phyloP scores from a whole-genome alignment of 495 filamentous ascomycete species.

The Neurospora tetrasperma region DNA sequence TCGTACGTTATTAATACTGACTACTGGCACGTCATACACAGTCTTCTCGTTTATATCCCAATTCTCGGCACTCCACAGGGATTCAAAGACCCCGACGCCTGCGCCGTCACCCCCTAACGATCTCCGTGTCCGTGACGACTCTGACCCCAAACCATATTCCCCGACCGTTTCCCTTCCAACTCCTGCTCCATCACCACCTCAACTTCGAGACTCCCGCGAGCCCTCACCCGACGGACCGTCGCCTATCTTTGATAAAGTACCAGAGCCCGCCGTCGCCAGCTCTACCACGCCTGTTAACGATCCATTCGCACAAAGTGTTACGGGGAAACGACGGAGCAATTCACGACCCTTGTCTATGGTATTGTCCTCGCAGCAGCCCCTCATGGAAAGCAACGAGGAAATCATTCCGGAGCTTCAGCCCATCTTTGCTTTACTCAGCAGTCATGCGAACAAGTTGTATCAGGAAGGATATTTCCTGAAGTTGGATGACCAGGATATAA shows the following conservation, averaged over 20 bases:
- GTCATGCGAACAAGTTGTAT: slow-evolving; percentile 91
- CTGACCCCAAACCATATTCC: slow-evolving; percentile 24
- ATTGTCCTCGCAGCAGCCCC: slow-evolving; percentile 77
- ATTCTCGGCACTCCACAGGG: slow-evolving; percentile 38
- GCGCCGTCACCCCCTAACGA: slow-evolving; percentile 26
- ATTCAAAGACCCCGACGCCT: slow-evolving; percentile 28
- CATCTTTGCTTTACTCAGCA: slow-evolving; percentile 90
- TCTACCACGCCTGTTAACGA: slow-evolving; percentile 14
- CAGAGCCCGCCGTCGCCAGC: slow-evolving; percentile 14
- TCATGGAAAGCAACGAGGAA: slow-evolving; percentile 74
- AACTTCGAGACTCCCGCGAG: slow-evolving; percentile 9
- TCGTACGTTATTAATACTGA: slow-evolving; percentile 16
- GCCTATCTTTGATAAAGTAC: slow-evolving; percentile 17
- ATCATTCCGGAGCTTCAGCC: slow-evolving; percentile 87
- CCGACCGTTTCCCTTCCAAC: slow-evolving; percentile 7
- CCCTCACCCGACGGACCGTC: slow-evolving; percentile 18
- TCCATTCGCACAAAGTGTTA: slow-evolving; percentile 15
- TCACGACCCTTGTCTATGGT: slow-evolving; percentile 51
- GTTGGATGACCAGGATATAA: slow-evolving; percentile 80
- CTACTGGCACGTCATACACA: slow-evolving; percentile 22
- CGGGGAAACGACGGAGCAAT: slow-evolving; percentile 19
- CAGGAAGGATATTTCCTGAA: slow-evolving; percentile 97
- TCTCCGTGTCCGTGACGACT: slow-evolving; percentile 8
- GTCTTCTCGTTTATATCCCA: slow-evolving; percentile 52
- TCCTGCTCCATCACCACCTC: slow-evolving; percentile 9